These are phyloP conservation scores for Phytophthora cactorum DNA, from an alignment of 352 stramenopile species.

Conservation along the genomic window DNA sequence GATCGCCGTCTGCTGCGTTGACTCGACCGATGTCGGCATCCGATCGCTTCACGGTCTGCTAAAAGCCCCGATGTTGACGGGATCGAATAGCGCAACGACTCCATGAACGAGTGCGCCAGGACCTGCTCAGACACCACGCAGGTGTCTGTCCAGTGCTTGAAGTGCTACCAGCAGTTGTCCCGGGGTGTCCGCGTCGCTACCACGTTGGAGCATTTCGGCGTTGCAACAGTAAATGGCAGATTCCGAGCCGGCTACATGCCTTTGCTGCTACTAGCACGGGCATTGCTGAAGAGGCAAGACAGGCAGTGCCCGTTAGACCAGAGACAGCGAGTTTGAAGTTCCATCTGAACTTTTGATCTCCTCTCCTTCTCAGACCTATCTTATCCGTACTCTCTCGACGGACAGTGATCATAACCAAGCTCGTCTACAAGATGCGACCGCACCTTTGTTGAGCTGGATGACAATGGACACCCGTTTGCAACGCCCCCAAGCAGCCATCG, in stretches of 20 bases:
- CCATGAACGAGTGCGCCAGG: not conserved
- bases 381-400: slow-evolving; percentile 17
- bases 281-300: not conserved
- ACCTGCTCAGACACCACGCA: slow-evolving; percentile 10
- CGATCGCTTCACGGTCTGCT: not conserved
- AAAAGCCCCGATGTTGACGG: too few species aligned
- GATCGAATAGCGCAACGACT: too few species aligned
- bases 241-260: not conserved
- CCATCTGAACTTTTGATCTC: not conserved
- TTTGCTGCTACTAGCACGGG: not conserved
- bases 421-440: slow-evolving; percentile 10
- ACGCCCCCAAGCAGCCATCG: not conserved
- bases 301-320: not conserved
- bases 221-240: slow-evolving; percentile 4
- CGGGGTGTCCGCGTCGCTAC: slow-evolving; percentile 4
- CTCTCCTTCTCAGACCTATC: slow-evolving; percentile 2
- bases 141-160: slow-evolving; percentile 10
- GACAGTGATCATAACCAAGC: slow-evolving; percentile 9
- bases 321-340: not conserved
- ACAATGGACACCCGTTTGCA: not conserved
- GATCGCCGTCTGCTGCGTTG: too few species aligned
- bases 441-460: slow-evolving; percentile 5
- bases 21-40: too few species aligned
- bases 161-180: slow-evolving; percentile 15
- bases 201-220: slow-evolving; percentile 4